Evolutionary conservation across 2,329 filamentous ascomycete genomes (phyloP).

Genomic region (Paraconiothyrium brasiliense): DNA sequence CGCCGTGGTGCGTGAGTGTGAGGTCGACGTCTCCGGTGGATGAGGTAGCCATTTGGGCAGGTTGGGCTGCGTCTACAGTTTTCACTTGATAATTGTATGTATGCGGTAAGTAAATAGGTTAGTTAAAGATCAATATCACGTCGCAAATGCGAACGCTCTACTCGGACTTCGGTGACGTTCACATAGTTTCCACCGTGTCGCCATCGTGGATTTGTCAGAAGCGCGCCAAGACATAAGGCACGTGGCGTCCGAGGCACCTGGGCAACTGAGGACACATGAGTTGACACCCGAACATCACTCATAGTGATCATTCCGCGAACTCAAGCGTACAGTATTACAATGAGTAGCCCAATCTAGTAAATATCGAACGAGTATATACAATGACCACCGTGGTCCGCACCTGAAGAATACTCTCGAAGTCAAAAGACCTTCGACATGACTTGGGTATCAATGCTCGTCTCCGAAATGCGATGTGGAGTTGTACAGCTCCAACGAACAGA

Average conservation of each 20-base stretch:
- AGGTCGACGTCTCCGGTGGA: conserved; percentile 45
- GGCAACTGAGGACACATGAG: too few relatives aligned
- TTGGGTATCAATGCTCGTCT: conserved; percentile 35
- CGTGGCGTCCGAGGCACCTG: conserved; percentile 1
- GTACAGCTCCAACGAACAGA: background rate
- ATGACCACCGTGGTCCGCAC: background rate
- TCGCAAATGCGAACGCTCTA: conserved; percentile 20
- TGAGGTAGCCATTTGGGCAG: conserved; percentile 25
- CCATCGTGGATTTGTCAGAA: conserved; percentile 46
- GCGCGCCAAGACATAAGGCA: conserved; percentile 21
- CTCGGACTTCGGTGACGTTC: conserved; percentile 43
- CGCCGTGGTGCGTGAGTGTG: conserved; percentile 65
- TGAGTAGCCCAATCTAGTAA: background rate
- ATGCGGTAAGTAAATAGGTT: conserved; percentile 30
- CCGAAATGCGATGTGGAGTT: conserved; percentile 4
- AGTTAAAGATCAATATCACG: conserved; percentile 39
- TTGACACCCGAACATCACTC: too few relatives aligned
- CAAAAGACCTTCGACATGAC: conserved; percentile 9
- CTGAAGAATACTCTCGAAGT: conserved; percentile 1
- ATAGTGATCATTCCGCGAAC: too few relatives aligned
- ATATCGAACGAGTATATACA: conserved; percentile 2
- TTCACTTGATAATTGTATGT: conserved; percentile 17
- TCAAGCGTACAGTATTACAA: background rate
- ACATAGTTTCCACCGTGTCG: conserved; percentile 45
- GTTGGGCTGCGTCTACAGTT: conserved; percentile 7